Conservation (phyloP, 2,329 filamentous ascomycete species). For the Colletotrichum horii region DNA sequence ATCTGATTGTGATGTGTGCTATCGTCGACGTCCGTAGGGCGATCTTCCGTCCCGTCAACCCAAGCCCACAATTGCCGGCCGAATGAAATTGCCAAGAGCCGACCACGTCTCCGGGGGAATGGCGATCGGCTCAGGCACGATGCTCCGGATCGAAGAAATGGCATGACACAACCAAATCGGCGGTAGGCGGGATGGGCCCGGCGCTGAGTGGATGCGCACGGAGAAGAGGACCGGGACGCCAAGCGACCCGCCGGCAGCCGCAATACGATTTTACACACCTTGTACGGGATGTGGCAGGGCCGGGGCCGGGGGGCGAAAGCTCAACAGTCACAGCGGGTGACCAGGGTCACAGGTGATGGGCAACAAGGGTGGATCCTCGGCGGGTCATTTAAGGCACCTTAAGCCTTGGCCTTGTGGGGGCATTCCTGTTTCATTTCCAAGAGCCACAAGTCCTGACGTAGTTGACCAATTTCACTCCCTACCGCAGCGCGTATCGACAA, state of each 20-base stretch:
- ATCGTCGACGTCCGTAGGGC: neutral
- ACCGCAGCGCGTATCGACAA: neutral
- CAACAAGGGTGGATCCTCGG: neutral
- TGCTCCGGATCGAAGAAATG: neutral
- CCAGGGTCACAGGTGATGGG: neutral
- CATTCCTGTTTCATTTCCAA: conserved; percentile 15
- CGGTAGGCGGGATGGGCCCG: neutral
- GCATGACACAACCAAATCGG: neutral
- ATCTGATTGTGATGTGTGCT: neutral
- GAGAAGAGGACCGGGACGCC: neutral
- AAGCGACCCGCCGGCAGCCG: neutral
- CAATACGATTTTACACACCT: neutral
- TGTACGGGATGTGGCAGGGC: neutral
- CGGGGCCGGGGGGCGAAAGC: neutral
- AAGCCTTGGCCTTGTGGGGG: conserved; percentile 18
- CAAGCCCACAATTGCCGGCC: neutral
- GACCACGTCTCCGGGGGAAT: neutral
- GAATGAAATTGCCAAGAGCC: neutral
- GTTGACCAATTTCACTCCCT: conserved; percentile 1
- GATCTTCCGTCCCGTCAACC: neutral
- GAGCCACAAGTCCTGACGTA: conserved; percentile 18
- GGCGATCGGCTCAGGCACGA: neutral
- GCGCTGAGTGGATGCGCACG: neutral
- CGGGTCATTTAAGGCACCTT: neutral
- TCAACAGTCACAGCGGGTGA: neutral